phyloP scores from a whole-genome alignment of 1,139 yeast species.

The Yamadazyma taylorii region DNA sequence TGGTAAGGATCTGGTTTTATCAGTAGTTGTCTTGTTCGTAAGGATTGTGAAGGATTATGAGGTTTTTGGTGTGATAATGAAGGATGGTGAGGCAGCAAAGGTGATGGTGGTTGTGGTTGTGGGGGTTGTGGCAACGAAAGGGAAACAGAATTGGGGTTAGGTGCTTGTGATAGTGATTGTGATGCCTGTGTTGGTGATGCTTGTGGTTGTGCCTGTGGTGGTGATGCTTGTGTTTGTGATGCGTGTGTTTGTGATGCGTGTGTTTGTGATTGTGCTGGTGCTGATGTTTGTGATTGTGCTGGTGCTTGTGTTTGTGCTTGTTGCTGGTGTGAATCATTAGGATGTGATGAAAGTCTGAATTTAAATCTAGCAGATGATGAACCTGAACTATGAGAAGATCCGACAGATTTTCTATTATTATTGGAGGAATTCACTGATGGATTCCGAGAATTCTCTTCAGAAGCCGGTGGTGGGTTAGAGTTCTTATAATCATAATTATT shows the following conservation, averaged over 20 bases:
- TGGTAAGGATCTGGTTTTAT: background rate
- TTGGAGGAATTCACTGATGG: slow-evolving; percentile 2
- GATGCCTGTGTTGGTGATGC: too few relatives aligned
- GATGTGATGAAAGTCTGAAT: slow-evolving; percentile 38
- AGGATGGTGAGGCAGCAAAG: background rate
- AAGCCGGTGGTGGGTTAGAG: background rate
- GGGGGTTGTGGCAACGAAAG: background rate
- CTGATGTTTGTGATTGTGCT: too few relatives aligned
- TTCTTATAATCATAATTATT: slow-evolving; percentile 3
- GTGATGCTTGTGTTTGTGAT: too few relatives aligned
- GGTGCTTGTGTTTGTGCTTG: background rate
- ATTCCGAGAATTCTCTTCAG: background rate
- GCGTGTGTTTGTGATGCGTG: too few relatives aligned
- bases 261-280: background rate
- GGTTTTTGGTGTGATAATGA: background rate
- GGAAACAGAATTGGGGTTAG: too few relatives aligned
- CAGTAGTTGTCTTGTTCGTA: background rate
- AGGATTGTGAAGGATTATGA: too few relatives aligned
- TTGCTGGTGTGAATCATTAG: slow-evolving; percentile 22
- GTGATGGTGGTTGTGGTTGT: background rate
- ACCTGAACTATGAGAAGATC: slow-evolving; percentile 18
- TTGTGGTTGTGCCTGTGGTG: background rate
- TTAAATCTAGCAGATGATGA: slow-evolving; percentile 29
- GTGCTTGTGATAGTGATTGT: too few relatives aligned
- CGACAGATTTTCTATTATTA: slow-evolving; percentile 19